A percentile compares a stretch with the other conserved stretches of the same genome.
Conservation (phyloP, 1,139 yeast species). For the Yamadazyma siamensis region DNA sequence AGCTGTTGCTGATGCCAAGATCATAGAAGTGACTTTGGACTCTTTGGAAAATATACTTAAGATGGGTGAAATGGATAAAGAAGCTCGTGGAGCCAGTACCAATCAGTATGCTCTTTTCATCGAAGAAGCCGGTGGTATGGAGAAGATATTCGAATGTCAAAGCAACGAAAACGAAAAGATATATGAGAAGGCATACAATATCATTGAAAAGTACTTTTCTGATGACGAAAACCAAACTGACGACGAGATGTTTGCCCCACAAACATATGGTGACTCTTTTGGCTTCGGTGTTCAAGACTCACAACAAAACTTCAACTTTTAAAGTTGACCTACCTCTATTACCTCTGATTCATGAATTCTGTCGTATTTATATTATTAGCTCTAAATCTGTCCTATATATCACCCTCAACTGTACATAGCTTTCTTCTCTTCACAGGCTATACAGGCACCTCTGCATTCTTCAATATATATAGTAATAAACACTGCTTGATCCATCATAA, state of each 20-base stretch:
- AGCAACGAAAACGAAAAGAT: constrained; percentile 87
- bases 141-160: constrained; percentile 92
- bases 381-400: constrained; percentile 5
- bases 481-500: no score
- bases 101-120: constrained; percentile 88
- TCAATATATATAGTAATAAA: constrained; percentile 6
- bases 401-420: constrained; percentile 9
- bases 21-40: constrained; percentile 92
- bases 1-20: constrained; percentile 83
- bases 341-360: constrained; percentile 2
- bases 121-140: constrained; percentile 99
- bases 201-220: constrained; percentile 87
- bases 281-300: constrained; percentile 72
- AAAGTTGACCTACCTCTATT: constrained; percentile 7
- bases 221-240: constrained; percentile 78
- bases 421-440: constrained; percentile 8
- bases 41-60: constrained; percentile 90
- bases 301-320: constrained; percentile 51
- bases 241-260: constrained; percentile 79
- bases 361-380: constrained; percentile 7
- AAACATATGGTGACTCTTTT: constrained; percentile 78
- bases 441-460: constrained; percentile 15
- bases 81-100: constrained; percentile 60
- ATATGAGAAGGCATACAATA: constrained; percentile 84
- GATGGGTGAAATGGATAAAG: constrained; percentile 92